phyloP scores from a whole-genome alignment of 495 filamentous ascomycete genomes.

The Lichenothelia convexa region DNA sequence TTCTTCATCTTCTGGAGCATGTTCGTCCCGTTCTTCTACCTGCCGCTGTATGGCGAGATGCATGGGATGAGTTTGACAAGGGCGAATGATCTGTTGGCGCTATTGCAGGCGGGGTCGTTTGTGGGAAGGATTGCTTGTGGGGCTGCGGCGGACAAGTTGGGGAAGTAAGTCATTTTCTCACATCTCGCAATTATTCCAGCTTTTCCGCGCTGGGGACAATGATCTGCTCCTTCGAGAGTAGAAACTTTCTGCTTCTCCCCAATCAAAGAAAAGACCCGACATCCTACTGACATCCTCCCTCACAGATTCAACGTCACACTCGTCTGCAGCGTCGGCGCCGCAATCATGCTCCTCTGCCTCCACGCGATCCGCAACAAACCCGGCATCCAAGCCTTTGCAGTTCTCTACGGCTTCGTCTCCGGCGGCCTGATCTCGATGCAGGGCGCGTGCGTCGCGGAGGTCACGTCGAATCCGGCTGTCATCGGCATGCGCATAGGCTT shows the following conservation, averaged over 20 bases:
- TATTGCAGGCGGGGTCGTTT: constrained; percentile 11
- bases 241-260: constrained; percentile 33
- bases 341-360: constrained; percentile 44
- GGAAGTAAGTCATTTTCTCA: no score
- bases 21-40: constrained; percentile 31
- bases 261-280: constrained; percentile 35
- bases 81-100: constrained; percentile 11
- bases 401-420: constrained; percentile 41
- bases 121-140: constrained; percentile 14
- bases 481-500: constrained; percentile 61
- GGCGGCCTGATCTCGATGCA: constrained; percentile 50
- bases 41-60: no score
- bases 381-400: constrained; percentile 40
- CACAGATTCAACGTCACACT: constrained; percentile 47
- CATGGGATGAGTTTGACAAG: no score
- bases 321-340: constrained; percentile 32
- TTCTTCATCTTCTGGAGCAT: constrained; percentile 39
- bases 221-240: constrained; percentile 14
- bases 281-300: constrained; percentile 47
- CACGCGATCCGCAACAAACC: constrained; percentile 30
- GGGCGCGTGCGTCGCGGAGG: constrained; percentile 37
- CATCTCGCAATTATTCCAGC: no score
- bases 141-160: constrained; percentile 14
- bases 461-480: constrained; percentile 46
- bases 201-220: constrained; percentile 8